phyloP scores from a whole-genome alignment of 2,329 filamentous ascomycete genomes.

The Epichloe bromicola region DNA sequence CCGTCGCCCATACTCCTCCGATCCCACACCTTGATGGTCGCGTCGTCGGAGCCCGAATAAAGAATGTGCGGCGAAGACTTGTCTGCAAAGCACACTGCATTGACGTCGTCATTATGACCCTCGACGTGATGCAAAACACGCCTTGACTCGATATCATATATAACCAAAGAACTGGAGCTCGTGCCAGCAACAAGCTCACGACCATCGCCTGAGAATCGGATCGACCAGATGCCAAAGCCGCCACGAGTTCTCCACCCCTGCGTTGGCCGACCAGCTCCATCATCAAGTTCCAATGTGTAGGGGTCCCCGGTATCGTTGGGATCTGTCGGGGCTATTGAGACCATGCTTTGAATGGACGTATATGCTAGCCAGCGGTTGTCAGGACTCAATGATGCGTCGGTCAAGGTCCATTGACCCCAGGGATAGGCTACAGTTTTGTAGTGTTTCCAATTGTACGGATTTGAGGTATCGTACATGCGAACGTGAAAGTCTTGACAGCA shows the following conservation, averaged over 20 bases:
- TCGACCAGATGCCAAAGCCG: conserved; percentile 65
- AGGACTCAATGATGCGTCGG: conserved; percentile 79
- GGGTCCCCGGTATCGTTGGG: conserved; percentile 71
- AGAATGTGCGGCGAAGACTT: conserved; percentile 80
- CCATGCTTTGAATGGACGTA: conserved; percentile 71
- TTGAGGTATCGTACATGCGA: conserved; percentile 94
- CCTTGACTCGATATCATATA: conserved; percentile 82
- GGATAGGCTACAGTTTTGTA: conserved; percentile 85
- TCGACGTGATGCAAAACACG: conserved; percentile 59
- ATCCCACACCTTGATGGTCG: conserved; percentile 93
- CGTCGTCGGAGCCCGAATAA: conserved; percentile 91
- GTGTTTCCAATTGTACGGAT: conserved; percentile 89
- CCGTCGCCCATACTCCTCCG: conserved; percentile 80
- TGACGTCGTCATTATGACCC: conserved; percentile 81
- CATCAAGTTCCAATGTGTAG: conserved; percentile 57
- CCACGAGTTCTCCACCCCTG: conserved; percentile 13
- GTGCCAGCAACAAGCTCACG: conserved; percentile 85
- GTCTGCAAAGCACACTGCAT: conserved; percentile 93
- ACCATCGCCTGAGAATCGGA: conserved; percentile 86
- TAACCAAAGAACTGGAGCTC: conserved; percentile 63
- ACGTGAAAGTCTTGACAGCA: conserved; percentile 89
- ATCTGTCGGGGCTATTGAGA: conserved; percentile 79
- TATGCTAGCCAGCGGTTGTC: conserved; percentile 90
- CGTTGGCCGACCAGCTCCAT: conserved; percentile 7
- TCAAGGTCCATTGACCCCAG: conserved; percentile 88